Evolutionary conservation across 192 early-diverging fungal species (phyloP).

Genomic region (Podila epicladia): DNA sequence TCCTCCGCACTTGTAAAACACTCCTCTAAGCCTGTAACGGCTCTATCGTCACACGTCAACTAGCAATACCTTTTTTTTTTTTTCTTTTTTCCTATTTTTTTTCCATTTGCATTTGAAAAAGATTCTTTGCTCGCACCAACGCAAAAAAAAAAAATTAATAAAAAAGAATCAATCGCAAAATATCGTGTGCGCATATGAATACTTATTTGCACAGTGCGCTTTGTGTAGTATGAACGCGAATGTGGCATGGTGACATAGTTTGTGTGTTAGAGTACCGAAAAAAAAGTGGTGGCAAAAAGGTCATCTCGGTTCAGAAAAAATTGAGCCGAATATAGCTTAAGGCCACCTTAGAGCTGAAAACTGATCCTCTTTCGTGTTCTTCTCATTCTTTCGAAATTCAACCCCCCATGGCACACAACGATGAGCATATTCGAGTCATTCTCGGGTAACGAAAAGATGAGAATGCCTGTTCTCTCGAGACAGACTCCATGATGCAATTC

Average conservation of each 20-base stretch:
- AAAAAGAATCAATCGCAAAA: no score
- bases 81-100: background rate
- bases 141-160: no score
- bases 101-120: background rate
- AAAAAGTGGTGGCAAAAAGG: no score
- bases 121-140: background rate
- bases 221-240: no score
- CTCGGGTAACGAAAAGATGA: slow-evolving; percentile 18
- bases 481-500: background rate
- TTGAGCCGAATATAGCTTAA: no score
- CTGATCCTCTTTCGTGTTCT: background rate
- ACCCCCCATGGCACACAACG: background rate
- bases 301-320: no score
- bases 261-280: no score
- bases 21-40: background rate
- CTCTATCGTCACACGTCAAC: background rate
- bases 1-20: no score
- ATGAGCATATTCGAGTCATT: slow-evolving; percentile 22
- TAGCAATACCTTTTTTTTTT: background rate
- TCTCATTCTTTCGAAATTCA: background rate
- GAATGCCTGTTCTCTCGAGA: background rate
- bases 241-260: no score
- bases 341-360: no score
- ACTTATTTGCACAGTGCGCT: no score
- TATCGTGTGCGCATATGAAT: no score